These are phyloP conservation scores for Carpinus viminea DNA, from an alignment of 306 rosid genomes.

Conservation along the genomic window DNA sequence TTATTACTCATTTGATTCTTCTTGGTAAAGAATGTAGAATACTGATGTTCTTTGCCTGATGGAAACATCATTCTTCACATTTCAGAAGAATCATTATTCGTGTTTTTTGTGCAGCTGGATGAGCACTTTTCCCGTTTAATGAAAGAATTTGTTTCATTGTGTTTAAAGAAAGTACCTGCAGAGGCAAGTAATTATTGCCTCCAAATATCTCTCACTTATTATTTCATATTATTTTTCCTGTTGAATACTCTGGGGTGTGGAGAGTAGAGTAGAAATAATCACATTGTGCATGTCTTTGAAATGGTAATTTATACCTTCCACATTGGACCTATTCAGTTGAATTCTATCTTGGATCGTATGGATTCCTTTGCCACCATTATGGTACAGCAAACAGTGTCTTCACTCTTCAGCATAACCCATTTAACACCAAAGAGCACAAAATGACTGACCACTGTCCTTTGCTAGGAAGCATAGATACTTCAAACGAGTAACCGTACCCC, in stretches of 20 bases:
- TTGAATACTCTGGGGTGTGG: slow-evolving; percentile 6
- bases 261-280: background rate
- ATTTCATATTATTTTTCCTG: slow-evolving; percentile 20
- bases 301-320: background rate
- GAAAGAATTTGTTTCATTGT: slow-evolving; percentile 91
- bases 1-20: slow-evolving; percentile 2
- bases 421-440: background rate
- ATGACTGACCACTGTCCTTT: background rate
- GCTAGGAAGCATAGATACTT: background rate
- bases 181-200: slow-evolving; percentile 62
- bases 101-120: slow-evolving; percentile 73
- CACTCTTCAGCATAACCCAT: background rate
- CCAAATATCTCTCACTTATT: background rate
- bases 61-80: slow-evolving; percentile 16
- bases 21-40: slow-evolving; percentile 12
- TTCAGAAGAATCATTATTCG: slow-evolving; percentile 26
- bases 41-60: slow-evolving; percentile 11
- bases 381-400: background rate
- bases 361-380: background rate
- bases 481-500: no score
- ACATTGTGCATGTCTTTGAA: background rate
- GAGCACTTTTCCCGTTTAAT: slow-evolving; percentile 95
- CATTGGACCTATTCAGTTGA: background rate
- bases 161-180: slow-evolving; percentile 92
- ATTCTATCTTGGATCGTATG: background rate